Evolutionary conservation across 2,329 filamentous ascomycete species (phyloP).

Genomic region (Aureobasidium sp.): DNA sequence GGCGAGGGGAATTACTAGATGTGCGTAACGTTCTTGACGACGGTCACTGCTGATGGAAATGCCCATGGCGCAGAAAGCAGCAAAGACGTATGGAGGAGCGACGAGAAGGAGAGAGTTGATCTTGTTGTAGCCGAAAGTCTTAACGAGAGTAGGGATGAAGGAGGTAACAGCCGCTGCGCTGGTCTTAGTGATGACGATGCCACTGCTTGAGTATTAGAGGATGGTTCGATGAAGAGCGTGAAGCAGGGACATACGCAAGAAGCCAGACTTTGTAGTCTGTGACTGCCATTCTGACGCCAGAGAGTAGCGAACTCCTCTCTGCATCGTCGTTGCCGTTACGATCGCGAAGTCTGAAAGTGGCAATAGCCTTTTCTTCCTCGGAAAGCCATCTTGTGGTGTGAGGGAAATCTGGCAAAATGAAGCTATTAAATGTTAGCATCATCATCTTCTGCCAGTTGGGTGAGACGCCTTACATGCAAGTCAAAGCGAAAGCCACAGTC

Average conservation of each 20-base stretch:
- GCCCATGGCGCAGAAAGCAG: slow-evolving; percentile 14
- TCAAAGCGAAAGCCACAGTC: background rate
- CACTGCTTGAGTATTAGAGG: background rate
- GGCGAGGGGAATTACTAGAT: slow-evolving; percentile 28
- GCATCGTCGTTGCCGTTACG: background rate
- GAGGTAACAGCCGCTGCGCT: slow-evolving; percentile 20
- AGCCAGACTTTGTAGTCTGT: slow-evolving; percentile 19
- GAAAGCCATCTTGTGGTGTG: slow-evolving; percentile 23
- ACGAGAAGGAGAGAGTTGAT: slow-evolving; percentile 31
- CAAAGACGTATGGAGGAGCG: slow-evolving; percentile 31
- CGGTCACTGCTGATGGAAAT: slow-evolving; percentile 16
- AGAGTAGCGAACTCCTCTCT: background rate
- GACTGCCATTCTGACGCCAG: slow-evolving; percentile 17
- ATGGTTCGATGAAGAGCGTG: background rate
- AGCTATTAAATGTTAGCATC: background rate
- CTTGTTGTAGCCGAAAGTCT: slow-evolving; percentile 31
- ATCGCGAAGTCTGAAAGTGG: slow-evolving; percentile 13
- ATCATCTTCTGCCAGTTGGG: too few relatives aligned
- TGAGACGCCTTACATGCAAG: background rate
- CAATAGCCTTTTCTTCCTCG: slow-evolving; percentile 19
- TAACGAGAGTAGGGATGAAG: slow-evolving; percentile 32
- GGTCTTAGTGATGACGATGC: slow-evolving; percentile 17
- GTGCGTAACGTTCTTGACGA: slow-evolving; percentile 31
- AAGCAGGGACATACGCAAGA: slow-evolving; percentile 15
- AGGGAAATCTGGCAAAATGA: slow-evolving; percentile 55